A percentile compares a stretch with the other conserved stretches of the same genome.
Conservation (phyloP, 441 rosid species). For the Aleurites moluccanus region DNA sequence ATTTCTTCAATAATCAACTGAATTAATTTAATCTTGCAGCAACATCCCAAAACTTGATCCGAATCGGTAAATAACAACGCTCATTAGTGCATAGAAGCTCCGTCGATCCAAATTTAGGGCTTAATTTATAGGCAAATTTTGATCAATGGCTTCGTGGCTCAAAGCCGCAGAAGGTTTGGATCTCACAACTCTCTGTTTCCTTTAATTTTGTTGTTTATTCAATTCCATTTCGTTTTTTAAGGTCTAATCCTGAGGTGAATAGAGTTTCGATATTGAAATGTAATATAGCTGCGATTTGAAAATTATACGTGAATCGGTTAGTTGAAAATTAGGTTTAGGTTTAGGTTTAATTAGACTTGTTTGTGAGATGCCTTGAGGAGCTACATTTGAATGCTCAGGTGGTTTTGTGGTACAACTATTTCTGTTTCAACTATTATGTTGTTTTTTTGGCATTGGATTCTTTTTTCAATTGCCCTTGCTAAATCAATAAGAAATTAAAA, state of each 20-base stretch:
- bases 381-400: neutral
- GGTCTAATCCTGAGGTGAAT: neutral
- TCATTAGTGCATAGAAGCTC: conserved; percentile 46
- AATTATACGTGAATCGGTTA: neutral
- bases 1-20: neutral
- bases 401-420: neutral
- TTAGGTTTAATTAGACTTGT: neutral
- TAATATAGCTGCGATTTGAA: neutral
- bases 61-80: neutral
- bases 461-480: neutral
- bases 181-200: conserved; percentile 10
- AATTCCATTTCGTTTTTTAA: neutral
- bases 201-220: neutral
- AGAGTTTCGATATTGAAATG: neutral
- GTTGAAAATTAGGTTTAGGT: neutral
- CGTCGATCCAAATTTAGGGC: conserved; percentile 38
- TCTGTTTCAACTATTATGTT: too few species aligned
- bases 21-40: neutral
- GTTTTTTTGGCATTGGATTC: neutral
- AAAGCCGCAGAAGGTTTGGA: conserved; percentile 96
- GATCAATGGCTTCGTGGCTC: conserved; percentile 90
- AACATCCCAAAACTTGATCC: neutral
- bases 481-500: neutral
- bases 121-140: conserved; percentile 25
- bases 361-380: neutral